Evolutionary conservation across 208 protist genomes (phyloP).

Genomic region (Polymyxa betae): DNA sequence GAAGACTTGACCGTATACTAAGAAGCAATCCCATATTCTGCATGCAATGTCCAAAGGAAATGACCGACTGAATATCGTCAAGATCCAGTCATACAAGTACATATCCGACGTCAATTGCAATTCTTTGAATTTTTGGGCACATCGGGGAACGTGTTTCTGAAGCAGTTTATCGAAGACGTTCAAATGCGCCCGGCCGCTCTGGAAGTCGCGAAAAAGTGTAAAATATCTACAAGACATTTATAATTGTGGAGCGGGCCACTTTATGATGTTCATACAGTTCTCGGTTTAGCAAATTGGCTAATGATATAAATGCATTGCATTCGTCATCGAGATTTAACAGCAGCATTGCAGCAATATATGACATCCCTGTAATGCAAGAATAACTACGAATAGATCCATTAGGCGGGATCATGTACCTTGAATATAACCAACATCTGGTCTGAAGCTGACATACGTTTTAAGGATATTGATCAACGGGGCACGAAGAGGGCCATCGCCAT

Average conservation of each 20-base stretch:
- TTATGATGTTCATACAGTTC: too few relatives aligned
- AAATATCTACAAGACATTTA: not conserved
- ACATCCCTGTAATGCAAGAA: constrained; percentile 66
- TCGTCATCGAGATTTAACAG: constrained; percentile 66
- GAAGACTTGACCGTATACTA: constrained; percentile 63
- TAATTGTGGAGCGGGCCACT: too few relatives aligned
- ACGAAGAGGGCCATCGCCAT: constrained; percentile 51
- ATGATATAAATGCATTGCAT: constrained; percentile 63
- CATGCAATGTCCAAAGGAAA: constrained; percentile 63
- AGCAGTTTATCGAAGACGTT: constrained; percentile 41
- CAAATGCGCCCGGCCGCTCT: not conserved
- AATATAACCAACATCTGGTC: constrained; percentile 71
- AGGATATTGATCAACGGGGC: constrained; percentile 62
- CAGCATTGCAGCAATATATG: constrained; percentile 66
- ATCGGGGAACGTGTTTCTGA: not conserved
- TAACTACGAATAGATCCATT: not conserved
- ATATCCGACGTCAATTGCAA: constrained; percentile 55
- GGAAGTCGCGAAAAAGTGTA: constrained; percentile 59
- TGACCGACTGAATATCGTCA: constrained; percentile 66
- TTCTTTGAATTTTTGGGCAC: not conserved
- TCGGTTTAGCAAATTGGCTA: constrained; percentile 65
- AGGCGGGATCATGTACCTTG: constrained; percentile 45
- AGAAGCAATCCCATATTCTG: constrained; percentile 63
- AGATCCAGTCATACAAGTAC: constrained; percentile 65
- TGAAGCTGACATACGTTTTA: constrained; percentile 65